These are phyloP conservation scores for Saturnispora halmiae DNA, from an alignment of 805 yeast species.

Conservation along the genomic window DNA sequence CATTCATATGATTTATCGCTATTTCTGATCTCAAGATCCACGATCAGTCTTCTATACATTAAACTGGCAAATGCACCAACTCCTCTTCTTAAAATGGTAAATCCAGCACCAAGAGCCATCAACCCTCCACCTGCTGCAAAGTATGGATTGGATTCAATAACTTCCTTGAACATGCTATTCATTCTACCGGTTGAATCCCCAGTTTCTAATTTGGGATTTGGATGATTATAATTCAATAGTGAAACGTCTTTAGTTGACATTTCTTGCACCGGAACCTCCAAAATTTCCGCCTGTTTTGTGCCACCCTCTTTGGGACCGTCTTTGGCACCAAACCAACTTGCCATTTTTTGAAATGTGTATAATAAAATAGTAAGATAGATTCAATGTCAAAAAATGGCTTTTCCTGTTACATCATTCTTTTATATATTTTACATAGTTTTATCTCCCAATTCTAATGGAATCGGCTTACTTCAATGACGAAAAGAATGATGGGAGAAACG, in stretches of 20 bases:
- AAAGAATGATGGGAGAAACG: neutral
- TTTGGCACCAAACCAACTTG: slow-evolving; percentile 5
- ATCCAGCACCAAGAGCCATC: slow-evolving; percentile 86
- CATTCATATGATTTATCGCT: slow-evolving; percentile 90
- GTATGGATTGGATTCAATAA: slow-evolving; percentile 60
- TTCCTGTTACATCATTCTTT: neutral
- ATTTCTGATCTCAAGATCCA: slow-evolving; percentile 87
- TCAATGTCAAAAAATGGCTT: neutral
- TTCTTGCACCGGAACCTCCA: slow-evolving; percentile 11
- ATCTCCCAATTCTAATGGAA: neutral
- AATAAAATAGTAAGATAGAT: neutral
- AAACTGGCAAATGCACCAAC: slow-evolving; percentile 54
- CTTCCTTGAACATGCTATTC: slow-evolving; percentile 25
- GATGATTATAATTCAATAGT: slow-evolving; percentile 28
- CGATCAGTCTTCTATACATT: slow-evolving; percentile 72
- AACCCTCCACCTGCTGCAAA: slow-evolving; percentile 98
- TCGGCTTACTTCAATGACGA: neutral
- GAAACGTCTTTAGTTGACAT: slow-evolving; percentile 36
- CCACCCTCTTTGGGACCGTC: neutral
- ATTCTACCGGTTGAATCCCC: neutral
- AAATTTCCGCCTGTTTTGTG: neutral
- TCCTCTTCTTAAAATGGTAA: slow-evolving; percentile 71
- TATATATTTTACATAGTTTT: too few relatives aligned
- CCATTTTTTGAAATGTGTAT: neutral
- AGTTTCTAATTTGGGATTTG: slow-evolving; percentile 4